Conservation (phyloP, 2,329 filamentous ascomycete genomes). For the Pleurostoma richardsiae region DNA sequence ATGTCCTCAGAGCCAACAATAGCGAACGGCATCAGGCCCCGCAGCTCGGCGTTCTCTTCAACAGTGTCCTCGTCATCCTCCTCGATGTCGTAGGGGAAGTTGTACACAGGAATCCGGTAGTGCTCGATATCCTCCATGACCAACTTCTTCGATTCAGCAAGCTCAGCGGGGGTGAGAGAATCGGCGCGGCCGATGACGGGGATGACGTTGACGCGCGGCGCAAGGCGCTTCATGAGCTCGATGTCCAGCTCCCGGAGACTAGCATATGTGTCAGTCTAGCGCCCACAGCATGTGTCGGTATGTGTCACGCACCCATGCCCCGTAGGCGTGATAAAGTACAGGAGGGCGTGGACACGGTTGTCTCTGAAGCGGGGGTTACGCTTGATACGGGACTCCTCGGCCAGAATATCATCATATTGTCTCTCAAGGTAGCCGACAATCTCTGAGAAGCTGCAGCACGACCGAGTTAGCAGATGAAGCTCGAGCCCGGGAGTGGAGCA, state of each 20-base stretch:
- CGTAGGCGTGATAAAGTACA: conserved; percentile 99
- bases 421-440: conserved; percentile 98
- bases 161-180: conserved; percentile 89
- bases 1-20: conserved; percentile 97
- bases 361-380: conserved; percentile 99
- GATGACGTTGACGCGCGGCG: conserved; percentile 96
- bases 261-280: not conserved
- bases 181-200: conserved; percentile 98
- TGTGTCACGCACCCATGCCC: conserved; percentile 70
- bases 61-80: conserved; percentile 99
- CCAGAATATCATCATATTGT: conserved; percentile 99
- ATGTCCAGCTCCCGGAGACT: conserved; percentile 98
- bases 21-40: conserved; percentile 97
- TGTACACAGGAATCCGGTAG: conserved; percentile 99
- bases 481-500: not conserved
- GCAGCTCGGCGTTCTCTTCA: conserved; percentile 96
- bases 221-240: conserved; percentile 98
- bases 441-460: conserved; percentile 72
- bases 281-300: too few species aligned
- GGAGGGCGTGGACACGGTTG: conserved; percentile 95
- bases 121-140: conserved; percentile 99
- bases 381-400: conserved; percentile 99
- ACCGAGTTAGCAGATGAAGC: not conserved
- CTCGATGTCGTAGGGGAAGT: conserved; percentile 99
- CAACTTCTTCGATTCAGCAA: conserved; percentile 98